Conservation (phyloP, 805 yeast species). For the Pichia heedii region DNA sequence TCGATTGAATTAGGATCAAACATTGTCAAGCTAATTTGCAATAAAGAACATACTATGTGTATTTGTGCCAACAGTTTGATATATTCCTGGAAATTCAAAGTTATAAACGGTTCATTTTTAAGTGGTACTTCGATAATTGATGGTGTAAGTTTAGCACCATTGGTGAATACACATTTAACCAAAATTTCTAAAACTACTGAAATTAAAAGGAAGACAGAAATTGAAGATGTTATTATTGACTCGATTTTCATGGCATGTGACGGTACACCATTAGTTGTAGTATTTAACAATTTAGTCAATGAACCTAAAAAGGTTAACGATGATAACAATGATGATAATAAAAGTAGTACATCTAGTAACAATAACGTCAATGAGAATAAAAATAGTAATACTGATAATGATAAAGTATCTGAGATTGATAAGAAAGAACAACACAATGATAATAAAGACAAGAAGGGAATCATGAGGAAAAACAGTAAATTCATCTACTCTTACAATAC, state of each 20-base stretch:
- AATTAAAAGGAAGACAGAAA: conserved; percentile 18
- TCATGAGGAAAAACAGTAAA: conserved; percentile 23
- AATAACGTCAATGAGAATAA: too few relatives aligned
- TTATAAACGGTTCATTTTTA: conserved; percentile 4
- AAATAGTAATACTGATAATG: too few relatives aligned
- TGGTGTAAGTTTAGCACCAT: conserved; percentile 44
- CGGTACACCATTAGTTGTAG: conserved; percentile 36
- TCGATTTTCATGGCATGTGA: conserved; percentile 19
- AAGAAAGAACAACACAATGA: too few relatives aligned
- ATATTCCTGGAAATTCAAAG: conserved; percentile 37
- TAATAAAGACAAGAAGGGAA: too few relatives aligned
- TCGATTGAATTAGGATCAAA: conserved; percentile 44
- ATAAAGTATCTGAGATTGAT: too few relatives aligned
- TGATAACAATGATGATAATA: conserved; percentile 13
- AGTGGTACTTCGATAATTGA: conserved; percentile 26
- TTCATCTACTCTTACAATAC: conserved; percentile 33
- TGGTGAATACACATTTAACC: conserved; percentile 32
- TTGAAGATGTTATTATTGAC: conserved; percentile 14
- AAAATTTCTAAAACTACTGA: not conserved
- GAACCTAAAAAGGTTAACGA: not conserved
- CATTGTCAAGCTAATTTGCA: conserved; percentile 31
- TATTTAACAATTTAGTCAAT: not conserved
- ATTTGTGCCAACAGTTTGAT: conserved; percentile 44
- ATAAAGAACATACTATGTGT: conserved; percentile 29
- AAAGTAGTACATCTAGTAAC: too few relatives aligned